Base-by-base conservation (phyloP, 371 early-diverging fungal genomes). In the Syncephalastrum monosporum region DNA sequence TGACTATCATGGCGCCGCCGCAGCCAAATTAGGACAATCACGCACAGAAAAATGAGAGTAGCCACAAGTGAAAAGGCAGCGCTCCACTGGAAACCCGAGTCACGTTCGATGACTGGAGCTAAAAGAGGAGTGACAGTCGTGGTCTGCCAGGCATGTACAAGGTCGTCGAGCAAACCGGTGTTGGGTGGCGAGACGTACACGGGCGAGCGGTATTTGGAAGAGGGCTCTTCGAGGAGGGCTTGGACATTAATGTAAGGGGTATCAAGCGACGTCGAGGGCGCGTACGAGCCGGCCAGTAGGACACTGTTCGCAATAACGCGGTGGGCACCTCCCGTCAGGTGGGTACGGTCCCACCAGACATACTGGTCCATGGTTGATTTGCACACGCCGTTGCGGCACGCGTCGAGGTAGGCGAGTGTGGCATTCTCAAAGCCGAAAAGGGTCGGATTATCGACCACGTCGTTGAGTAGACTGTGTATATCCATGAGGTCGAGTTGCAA, bases 271-370 rank as follows among this genome's bases (percentile, higher is more conserved):
- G 59, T 62, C 6, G 67, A 43, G 1, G 50, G 63, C 41, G 58
- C 62, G 45, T 60, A 76, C 0, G 71, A 72, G 8, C 67, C 76
- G 5, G 76, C 65, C 15, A 61, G 56, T 38, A 76, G 24, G 21
- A 76, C 69, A 41, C 68, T 68, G 29, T 66, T 71, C 44, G 71
- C 76, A 51, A 72, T 67, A 12, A 50, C 46, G 51, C 59, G 59
- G 49, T 76, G 73, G 46, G 66, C 68, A 41, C 65, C 74, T 49
- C 72, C 67, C 10, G 79, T 75, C 51, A 74, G 62, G 55, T 75
- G 79, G 5, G 71, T 67, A 8, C 58, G 55, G 52, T 79, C 79
- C 74, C 75, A 75, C 79, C 79, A 79, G 41, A 79, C 51, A 53
- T 70, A 79, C 38, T 68, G 65, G 41, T 70, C 55, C 16, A 55